Percentiles rank a stretch among this genome's conserved stretches.
Conservation (phyloP, 192 early-diverging fungal species). For the Coemansia javaensis region DNA sequence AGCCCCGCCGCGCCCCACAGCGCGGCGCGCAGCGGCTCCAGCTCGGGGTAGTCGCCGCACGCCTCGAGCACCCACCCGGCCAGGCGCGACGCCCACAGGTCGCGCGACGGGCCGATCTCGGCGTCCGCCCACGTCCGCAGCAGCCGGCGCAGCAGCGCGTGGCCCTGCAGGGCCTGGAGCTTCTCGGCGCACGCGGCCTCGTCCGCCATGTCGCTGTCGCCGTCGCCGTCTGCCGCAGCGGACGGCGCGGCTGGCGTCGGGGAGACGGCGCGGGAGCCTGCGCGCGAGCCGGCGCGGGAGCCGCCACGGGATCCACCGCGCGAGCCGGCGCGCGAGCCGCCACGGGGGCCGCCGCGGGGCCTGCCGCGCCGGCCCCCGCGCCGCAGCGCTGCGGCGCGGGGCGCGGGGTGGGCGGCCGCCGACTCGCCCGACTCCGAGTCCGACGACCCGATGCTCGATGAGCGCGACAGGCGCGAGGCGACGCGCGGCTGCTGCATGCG, state of each 20-base stretch:
- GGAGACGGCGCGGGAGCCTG: too few species aligned
- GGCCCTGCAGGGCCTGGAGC: conserved; percentile 6
- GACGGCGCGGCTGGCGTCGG: too few species aligned
- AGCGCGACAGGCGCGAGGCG: conserved; percentile 12
- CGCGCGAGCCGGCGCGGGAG: conserved; percentile 7
- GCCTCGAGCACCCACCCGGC: conserved; percentile 44
- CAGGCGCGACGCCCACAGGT: conserved; percentile 23
- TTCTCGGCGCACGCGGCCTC: too few species aligned
- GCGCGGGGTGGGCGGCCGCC: too few species aligned
- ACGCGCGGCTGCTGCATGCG: background rate
- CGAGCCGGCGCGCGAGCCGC: conserved; percentile 7
- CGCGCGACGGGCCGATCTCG: conserved; percentile 1
- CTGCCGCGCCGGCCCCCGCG: background rate
- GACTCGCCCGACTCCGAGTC: conserved; percentile 13
- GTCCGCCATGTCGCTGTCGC: background rate
- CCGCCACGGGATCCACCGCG: too few species aligned
- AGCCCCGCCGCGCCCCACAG: conserved; percentile 15
- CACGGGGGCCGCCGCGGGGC: background rate
- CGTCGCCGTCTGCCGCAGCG: background rate
- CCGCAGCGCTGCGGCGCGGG: background rate
- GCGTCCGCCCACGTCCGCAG: conserved; percentile 24
- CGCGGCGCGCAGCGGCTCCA: conserved; percentile 30
- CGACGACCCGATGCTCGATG: conserved; percentile 24
- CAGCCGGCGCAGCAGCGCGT: conserved; percentile 23
- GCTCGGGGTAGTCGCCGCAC: conserved; percentile 25